Conservation (phyloP, 1,284 basidiomycete genomes). For the Ustilago shanxiensis region DNA sequence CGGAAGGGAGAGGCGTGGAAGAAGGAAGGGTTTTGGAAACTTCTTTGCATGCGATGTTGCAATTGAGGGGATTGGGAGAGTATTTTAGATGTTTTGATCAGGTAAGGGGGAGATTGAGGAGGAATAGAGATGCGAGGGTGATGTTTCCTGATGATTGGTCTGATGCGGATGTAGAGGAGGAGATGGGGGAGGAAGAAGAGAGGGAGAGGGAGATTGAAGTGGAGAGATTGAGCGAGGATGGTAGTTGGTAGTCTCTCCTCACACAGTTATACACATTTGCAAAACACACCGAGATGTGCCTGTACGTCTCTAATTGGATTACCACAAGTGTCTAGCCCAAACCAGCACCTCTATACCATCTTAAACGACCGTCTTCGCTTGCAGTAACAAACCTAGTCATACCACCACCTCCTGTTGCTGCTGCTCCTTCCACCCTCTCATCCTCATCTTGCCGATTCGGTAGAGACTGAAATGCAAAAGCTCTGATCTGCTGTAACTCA, state of each 20-base stretch:
- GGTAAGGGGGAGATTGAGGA: conserved; percentile 12
- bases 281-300: neutral
- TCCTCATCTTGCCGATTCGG: neutral
- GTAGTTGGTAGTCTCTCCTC: conserved; percentile 15
- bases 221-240: conserved; percentile 27
- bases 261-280: conserved; percentile 4
- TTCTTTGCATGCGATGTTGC: conserved; percentile 20
- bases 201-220: neutral
- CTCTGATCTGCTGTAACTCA: conserved; percentile 17
- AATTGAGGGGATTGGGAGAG: conserved; percentile 24
- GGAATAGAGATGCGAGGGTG: conserved; percentile 10
- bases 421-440: neutral
- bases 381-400: conserved; percentile 48
- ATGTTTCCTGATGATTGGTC: conserved; percentile 52
- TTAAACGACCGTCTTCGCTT: conserved; percentile 39
- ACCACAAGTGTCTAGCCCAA: conserved; percentile 12
- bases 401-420: neutral
- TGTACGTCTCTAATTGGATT: neutral
- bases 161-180: conserved; percentile 17
- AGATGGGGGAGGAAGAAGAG: conserved; percentile 3
- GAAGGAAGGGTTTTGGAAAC: conserved; percentile 9
- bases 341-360: conserved; percentile 50
- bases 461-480: conserved; percentile 31
- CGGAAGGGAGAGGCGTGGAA: neutral
- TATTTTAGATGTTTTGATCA: conserved; percentile 51